These are phyloP conservation scores for Boletus insuetus DNA, from an alignment of 768 basidiomycete genomes.

Conservation along the genomic window DNA sequence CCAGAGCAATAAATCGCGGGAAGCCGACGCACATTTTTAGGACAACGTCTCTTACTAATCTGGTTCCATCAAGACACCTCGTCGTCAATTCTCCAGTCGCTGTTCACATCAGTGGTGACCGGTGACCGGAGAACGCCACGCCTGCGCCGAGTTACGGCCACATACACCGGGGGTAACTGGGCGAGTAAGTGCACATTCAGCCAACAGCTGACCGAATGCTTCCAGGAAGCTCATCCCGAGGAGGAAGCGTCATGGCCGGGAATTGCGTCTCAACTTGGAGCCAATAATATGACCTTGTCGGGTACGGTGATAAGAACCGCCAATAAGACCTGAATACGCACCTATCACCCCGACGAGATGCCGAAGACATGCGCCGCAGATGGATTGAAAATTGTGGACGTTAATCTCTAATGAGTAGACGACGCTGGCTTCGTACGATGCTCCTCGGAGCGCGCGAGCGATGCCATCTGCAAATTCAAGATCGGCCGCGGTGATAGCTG, in stretches of 20 bases:
- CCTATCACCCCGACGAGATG: conserved; percentile 10
- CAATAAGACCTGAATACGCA: conserved; percentile 6
- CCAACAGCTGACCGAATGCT: not conserved
- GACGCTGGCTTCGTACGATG: conserved; percentile 8
- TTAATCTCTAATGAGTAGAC: conserved; percentile 20
- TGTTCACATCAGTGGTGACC: conserved; percentile 9
- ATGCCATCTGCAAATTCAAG: conserved; percentile 5
- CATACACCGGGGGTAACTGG: no score
- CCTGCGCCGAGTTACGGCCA: not conserved
- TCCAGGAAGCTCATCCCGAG: not conserved
- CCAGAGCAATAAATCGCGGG: conserved; percentile 27
- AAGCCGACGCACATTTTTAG: conserved; percentile 15
- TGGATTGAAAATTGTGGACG: conserved; percentile 13
- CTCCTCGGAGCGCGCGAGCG: conserved; percentile 25
- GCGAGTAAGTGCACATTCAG: not conserved
- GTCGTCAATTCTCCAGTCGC: conserved; percentile 6
- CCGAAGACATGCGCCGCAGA: conserved; percentile 7
- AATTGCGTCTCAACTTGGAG: not conserved
- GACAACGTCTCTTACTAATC: conserved; percentile 19
- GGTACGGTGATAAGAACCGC: conserved; percentile 5
- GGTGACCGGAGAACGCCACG: conserved; percentile 23
- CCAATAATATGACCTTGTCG: conserved; percentile 21
- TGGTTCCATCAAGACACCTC: not conserved
- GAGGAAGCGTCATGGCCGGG: conserved; percentile 5
- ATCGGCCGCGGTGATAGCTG: conserved; percentile 28